These are phyloP conservation scores for Blastocystis sp. DNA, from an alignment of 352 stramenopile species.

Conservation along the genomic window DNA sequence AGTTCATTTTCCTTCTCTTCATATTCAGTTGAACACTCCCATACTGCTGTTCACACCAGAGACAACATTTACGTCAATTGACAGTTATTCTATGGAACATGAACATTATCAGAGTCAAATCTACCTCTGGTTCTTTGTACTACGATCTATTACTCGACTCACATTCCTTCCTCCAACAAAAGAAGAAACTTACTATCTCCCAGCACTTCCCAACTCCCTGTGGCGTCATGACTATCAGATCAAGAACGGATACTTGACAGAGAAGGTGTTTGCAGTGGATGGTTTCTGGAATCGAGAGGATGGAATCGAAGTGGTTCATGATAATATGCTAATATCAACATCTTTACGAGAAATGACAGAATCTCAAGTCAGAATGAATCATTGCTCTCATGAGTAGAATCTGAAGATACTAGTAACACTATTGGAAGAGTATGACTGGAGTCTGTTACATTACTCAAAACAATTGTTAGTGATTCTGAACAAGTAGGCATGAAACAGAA, in stretches of 20 bases:
- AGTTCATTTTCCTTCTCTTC: not conserved
- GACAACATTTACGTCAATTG: not conserved
- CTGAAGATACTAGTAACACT: slow-evolving; percentile 5
- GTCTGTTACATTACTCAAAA: not conserved
- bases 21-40: slow-evolving; percentile 23
- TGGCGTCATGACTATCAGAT: not conserved
- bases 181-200: not conserved
- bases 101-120: not conserved
- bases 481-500: not conserved
- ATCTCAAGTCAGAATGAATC: not conserved
- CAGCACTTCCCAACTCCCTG: not conserved
- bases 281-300: not conserved
- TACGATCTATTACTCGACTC: slow-evolving; percentile 9
- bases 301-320: slow-evolving; percentile 3
- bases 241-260: not conserved
- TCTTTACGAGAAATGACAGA: not conserved
- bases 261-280: slow-evolving; percentile 18
- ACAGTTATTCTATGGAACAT: slow-evolving; percentile 12
- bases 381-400: not conserved
- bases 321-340: not conserved
- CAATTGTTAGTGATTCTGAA: slow-evolving; percentile 5
- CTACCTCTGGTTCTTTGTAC: slow-evolving; percentile 51
- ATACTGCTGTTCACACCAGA: slow-evolving; percentile 7
- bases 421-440: slow-evolving; percentile 36
- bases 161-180: slow-evolving; percentile 12